A percentile compares a stretch with the other conserved stretches of the same genome.
Evolutionary conservation across 2,329 filamentous ascomycete genomes (phyloP).

Genomic region (Penicillium decumbens): DNA sequence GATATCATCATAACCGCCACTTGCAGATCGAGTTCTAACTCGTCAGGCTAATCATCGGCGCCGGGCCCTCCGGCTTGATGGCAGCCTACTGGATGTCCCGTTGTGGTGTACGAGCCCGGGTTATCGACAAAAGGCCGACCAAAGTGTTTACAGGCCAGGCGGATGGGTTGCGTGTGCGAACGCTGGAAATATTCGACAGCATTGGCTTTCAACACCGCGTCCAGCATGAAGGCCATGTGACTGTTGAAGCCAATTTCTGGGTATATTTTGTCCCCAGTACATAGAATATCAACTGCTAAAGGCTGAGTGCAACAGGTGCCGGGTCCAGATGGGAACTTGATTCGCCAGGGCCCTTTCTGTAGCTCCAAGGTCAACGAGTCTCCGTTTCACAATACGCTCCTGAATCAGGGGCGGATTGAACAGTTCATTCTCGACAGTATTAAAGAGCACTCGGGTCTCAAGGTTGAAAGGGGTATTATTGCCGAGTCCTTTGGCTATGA

Average conservation of each 20-base stretch:
- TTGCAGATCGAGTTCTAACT: background rate
- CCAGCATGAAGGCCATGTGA: constrained; percentile 63
- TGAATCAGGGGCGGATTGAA: constrained; percentile 69
- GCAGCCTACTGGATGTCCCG: constrained; percentile 49
- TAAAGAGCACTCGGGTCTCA: constrained; percentile 51
- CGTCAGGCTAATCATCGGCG: constrained; percentile 44
- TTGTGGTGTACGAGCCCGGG: constrained; percentile 47
- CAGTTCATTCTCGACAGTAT: constrained; percentile 62
- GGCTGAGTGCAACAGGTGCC: constrained; percentile 9
- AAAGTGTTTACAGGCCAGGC: constrained; percentile 34
- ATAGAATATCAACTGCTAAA: background rate
- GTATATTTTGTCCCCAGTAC: constrained; percentile 6
- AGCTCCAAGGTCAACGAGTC: constrained; percentile 53
- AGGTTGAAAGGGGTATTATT: constrained; percentile 58
- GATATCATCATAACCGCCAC: background rate
- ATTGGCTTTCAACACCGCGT: constrained; percentile 63
- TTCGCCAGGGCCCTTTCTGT: constrained; percentile 61
- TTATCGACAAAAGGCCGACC: constrained; percentile 45
- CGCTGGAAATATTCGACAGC: constrained; percentile 57
- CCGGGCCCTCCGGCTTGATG: constrained; percentile 49
- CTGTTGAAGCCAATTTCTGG: constrained; percentile 60
- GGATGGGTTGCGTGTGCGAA: constrained; percentile 20
- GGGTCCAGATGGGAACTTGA: constrained; percentile 52
- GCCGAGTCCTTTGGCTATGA: constrained; percentile 55
- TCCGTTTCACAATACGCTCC: constrained; percentile 59